phyloP scores from a whole-genome alignment of 208 protist species.

The Trypanosomatidae sp. region DNA sequence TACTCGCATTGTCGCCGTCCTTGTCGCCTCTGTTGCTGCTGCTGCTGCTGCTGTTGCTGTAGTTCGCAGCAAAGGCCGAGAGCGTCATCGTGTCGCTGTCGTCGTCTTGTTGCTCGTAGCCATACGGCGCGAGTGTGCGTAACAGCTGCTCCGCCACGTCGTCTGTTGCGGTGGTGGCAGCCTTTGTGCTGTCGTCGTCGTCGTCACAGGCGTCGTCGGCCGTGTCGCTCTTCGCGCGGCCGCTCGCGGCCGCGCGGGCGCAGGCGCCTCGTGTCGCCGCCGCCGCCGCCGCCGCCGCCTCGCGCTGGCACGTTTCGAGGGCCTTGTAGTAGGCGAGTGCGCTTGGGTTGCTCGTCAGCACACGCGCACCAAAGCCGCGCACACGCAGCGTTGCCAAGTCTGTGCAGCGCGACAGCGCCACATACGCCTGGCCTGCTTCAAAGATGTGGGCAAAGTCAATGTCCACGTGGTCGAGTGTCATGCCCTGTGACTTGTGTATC shows the following conservation, averaged over 20 bases:
- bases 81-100: too few relatives aligned
- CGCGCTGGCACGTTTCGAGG: constrained; percentile 18
- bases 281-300: constrained; percentile 1
- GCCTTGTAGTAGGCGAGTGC: constrained; percentile 80
- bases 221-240: not conserved
- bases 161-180: too few relatives aligned
- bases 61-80: too few relatives aligned
- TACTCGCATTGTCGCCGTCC: constrained; percentile 9
- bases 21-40: not conserved
- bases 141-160: too few relatives aligned
- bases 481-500: constrained; percentile 92
- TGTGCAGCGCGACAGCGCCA: constrained; percentile 47
- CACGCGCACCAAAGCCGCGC: constrained; percentile 18
- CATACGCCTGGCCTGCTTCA: constrained; percentile 55
- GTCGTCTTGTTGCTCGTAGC: too few relatives aligned
- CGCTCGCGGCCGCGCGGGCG: not conserved
- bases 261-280: not conserved
- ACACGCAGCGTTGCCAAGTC: constrained; percentile 25
- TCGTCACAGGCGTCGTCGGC: too few relatives aligned
- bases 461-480: constrained; percentile 50
- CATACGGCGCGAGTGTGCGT: too few relatives aligned
- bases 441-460: constrained; percentile 42
- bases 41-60: not conserved
- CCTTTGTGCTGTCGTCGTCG: too few relatives aligned
- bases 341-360: constrained; percentile 31